Percentiles rank a stretch among this genome's conserved stretches.
phyloP scores from a whole-genome alignment of 495 filamentous ascomycete species.

The Aspergillus asperescens region DNA sequence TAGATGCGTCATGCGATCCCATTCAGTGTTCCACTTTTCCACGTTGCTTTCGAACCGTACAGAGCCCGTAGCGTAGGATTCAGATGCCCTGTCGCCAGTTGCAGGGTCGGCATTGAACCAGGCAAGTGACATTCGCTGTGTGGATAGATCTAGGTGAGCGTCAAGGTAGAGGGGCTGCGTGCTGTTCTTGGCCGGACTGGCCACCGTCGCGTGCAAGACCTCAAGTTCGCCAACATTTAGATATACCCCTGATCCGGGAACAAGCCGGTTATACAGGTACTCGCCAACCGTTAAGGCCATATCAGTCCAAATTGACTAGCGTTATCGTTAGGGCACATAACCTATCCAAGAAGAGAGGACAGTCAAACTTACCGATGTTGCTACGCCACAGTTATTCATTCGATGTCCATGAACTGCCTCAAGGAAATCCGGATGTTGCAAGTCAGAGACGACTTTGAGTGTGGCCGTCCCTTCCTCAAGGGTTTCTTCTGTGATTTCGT shows the following conservation, averaged over 20 bases:
- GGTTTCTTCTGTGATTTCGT: slow-evolving; percentile 22
- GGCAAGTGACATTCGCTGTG: slow-evolving; percentile 6
- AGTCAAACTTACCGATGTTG: background rate
- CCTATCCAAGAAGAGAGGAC: background rate
- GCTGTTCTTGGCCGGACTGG: slow-evolving; percentile 6
- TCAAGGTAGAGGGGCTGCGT: slow-evolving; percentile 18
- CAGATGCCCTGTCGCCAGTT: slow-evolving; percentile 5
- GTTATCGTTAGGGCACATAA: background rate
- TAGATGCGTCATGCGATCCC: slow-evolving; percentile 27
- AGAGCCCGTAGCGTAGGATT: slow-evolving; percentile 23
- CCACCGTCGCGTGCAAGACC: slow-evolving; percentile 33
- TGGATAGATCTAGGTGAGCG: slow-evolving; percentile 13
- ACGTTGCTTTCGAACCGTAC: slow-evolving; percentile 15
- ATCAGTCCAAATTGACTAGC: slow-evolving; percentile 19
- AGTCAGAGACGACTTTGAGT: background rate
- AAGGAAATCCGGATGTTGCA: slow-evolving; percentile 5
- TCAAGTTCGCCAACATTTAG: slow-evolving; percentile 29
- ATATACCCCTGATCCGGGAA: slow-evolving; percentile 10
- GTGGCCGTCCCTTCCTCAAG: background rate
- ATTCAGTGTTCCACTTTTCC: slow-evolving; percentile 19
- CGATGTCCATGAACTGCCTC: slow-evolving; percentile 3
- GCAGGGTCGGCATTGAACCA: slow-evolving; percentile 14
- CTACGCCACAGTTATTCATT: slow-evolving; percentile 7
- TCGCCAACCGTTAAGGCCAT: slow-evolving; percentile 26
- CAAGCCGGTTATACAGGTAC: slow-evolving; percentile 21